Percentiles rank a stretch among this genome's conserved stretches.
phyloP scores from a whole-genome alignment of 2,329 filamentous ascomycete species.

The Elsinoe ampelina region DNA sequence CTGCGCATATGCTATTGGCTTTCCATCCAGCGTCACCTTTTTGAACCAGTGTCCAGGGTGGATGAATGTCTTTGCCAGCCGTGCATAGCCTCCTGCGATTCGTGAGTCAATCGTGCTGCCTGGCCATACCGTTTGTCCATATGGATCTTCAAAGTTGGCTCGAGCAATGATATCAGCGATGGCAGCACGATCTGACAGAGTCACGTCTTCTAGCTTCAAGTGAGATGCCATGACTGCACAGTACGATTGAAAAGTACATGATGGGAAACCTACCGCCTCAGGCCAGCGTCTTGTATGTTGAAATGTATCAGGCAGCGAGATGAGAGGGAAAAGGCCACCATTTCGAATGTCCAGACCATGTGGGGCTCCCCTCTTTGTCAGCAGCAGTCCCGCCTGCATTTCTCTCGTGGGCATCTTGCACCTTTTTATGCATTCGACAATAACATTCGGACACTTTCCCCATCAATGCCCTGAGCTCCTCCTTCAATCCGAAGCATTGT shows the following conservation, averaged over 20 bases:
- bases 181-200: neutral
- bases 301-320: neutral
- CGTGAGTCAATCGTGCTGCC: neutral
- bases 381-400: neutral
- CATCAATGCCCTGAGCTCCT: too few species aligned
- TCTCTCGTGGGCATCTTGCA: neutral
- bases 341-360: neutral
- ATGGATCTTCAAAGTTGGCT: constrained; percentile 1
- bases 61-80: neutral
- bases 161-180: constrained; percentile 1
- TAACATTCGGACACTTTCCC: too few species aligned
- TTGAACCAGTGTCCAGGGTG: neutral
- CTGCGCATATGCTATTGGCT: constrained; percentile 1
- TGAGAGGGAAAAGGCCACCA: neutral
- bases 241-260: neutral
- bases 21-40: neutral
- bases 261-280: neutral
- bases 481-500: too few species aligned
- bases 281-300: neutral
- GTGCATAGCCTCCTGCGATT: neutral
- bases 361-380: neutral
- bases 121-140: constrained; percentile 1
- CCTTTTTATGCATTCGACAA: neutral
- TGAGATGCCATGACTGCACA: neutral
- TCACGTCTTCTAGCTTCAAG: constrained; percentile 4